These are phyloP conservation scores for Glycyrrhiza uralensis DNA, from an alignment of 306 rosid species.

Conservation along the genomic window DNA sequence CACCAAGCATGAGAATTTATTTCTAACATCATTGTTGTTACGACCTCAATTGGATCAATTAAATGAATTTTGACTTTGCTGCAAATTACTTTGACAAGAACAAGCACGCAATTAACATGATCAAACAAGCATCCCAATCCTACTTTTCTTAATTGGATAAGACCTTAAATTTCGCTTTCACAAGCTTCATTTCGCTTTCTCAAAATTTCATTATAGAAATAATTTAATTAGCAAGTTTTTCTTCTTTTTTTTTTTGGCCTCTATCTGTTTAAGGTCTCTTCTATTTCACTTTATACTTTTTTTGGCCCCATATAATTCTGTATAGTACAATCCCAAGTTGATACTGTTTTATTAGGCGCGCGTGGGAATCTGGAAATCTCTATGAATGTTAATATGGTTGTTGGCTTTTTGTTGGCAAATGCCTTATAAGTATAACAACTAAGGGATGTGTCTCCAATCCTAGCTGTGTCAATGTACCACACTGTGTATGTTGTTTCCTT, in stretches of 20 bases:
- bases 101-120: slow-evolving; percentile 18
- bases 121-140: background rate
- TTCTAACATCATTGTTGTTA: too few relatives aligned
- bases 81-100: background rate
- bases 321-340: background rate
- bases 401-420: slow-evolving; percentile 27
- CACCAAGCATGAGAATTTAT: background rate
- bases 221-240: background rate
- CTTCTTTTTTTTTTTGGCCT: background rate
- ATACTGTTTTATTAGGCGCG: slow-evolving; percentile 18
- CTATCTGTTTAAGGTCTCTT: background rate
- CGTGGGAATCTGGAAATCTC: slow-evolving; percentile 12
- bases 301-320: slow-evolving; percentile 1
- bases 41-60: background rate
- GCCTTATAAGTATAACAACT: slow-evolving; percentile 15
- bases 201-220: background rate
- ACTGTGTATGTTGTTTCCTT: background rate
- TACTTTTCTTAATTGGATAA: background rate
- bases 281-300: background rate
- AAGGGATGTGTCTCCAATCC: background rate
- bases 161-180: slow-evolving; percentile 11
- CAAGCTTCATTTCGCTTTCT: background rate
- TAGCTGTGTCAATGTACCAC: background rate
- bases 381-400: background rate
- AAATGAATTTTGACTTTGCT: slow-evolving; percentile 16